A percentile compares a stretch with the other conserved stretches of the same genome.
These are phyloP conservation scores for Euphorbia pulcherrima DNA, from an alignment of 345 rosid genomes.

Conservation along the genomic window DNA sequence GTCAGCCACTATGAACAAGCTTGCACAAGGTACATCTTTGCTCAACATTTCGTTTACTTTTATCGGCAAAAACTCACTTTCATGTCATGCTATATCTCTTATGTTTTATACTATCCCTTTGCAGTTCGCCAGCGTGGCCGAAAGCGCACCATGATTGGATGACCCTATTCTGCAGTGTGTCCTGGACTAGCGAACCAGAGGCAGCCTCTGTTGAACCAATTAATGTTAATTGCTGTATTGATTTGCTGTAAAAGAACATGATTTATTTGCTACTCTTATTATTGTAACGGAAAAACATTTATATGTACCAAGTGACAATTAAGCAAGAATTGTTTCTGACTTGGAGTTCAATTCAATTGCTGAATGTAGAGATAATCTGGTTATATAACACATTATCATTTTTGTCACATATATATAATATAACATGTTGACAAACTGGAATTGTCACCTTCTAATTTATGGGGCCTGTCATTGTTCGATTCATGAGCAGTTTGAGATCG, in stretches of 20 bases:
- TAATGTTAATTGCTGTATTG: not conserved
- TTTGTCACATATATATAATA: too few relatives aligned
- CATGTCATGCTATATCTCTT: conserved; percentile 15
- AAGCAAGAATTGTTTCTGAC: not conserved
- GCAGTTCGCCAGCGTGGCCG: conserved; percentile 90
- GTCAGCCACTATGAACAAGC: conserved; percentile 90
- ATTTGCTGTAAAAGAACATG: not conserved
- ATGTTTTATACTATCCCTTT: conserved; percentile 3
- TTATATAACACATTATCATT: too few relatives aligned
- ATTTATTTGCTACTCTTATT: not conserved
- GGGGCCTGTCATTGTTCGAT: too few relatives aligned
- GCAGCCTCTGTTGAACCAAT: not conserved
- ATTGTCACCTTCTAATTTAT: too few relatives aligned
- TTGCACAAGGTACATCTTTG: conserved; percentile 68
- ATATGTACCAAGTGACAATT: not conserved
- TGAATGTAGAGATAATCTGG: too few relatives aligned
- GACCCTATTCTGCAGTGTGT: conserved; percentile 15
- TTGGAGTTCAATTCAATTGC: not conserved
- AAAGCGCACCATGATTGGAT: conserved; percentile 94
- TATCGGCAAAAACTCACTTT: not conserved
- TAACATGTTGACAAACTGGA: too few relatives aligned
- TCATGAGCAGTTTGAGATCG: too few relatives aligned
- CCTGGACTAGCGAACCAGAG: not conserved
- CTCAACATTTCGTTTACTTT: not conserved
- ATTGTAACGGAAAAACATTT: not conserved